Percentiles rank a stretch among this genome's conserved stretches.
Evolutionary conservation across 2,329 filamentous ascomycete species (phyloP).

Genomic region (Aspergillus udagawae): DNA sequence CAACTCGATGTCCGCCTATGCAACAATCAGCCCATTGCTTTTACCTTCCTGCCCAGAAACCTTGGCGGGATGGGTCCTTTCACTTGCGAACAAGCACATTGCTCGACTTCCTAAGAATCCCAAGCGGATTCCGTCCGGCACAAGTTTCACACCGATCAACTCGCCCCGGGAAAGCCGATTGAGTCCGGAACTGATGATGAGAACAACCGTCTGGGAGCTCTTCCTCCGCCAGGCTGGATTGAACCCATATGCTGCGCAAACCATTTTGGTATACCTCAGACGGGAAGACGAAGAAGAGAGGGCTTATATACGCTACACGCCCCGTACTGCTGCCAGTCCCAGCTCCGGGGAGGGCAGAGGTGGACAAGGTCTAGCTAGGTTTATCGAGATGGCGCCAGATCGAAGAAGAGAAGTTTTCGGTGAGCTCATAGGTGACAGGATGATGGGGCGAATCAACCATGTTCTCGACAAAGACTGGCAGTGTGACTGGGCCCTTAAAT

Average conservation of each 20-base stretch:
- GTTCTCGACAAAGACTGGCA: conserved; percentile 52
- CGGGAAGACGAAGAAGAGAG: conserved; percentile 11
- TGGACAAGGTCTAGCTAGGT: conserved; percentile 31
- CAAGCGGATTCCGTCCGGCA: not conserved
- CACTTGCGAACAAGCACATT: conserved; percentile 48
- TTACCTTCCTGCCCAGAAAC: conserved; percentile 26
- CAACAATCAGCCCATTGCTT: conserved; percentile 13
- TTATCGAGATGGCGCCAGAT: conserved; percentile 53
- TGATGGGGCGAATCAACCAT: conserved; percentile 51
- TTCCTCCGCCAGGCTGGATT: conserved; percentile 63
- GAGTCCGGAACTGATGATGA: conserved; percentile 41
- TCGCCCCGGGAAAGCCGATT: conserved; percentile 4
- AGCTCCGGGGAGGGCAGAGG: not conserved
- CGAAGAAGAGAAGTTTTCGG: conserved; percentile 52
- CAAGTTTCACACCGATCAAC: conserved; percentile 8
- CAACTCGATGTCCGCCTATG: conserved; percentile 11
- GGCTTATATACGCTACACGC: not conserved
- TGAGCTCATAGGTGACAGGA: conserved; percentile 51
- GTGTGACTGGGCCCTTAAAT: conserved; percentile 22
- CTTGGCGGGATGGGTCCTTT: conserved; percentile 54
- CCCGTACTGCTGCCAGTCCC: not conserved
- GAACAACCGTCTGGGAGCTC: conserved; percentile 64
- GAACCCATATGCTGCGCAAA: conserved; percentile 69
- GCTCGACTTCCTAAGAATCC: conserved; percentile 5
- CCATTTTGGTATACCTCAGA: conserved; percentile 45